A percentile compares a stretch with the other conserved stretches of the same genome.
Conservation (phyloP, 257 asterid genomes). For the Phtheirospermum japonicum region DNA sequence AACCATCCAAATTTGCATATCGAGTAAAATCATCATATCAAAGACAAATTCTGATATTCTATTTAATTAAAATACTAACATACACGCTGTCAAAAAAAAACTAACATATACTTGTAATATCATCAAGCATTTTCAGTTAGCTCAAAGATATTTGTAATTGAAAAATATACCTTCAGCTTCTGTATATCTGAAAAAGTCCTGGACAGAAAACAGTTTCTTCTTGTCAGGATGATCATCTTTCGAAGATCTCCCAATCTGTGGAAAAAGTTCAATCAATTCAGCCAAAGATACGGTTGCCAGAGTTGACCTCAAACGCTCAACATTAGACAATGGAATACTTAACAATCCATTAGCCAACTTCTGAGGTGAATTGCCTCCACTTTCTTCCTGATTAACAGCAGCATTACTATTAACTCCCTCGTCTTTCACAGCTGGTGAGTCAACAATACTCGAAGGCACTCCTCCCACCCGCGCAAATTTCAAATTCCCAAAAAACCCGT, state of each 20-base stretch:
- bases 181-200: conserved; percentile 96
- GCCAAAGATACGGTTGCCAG: conserved; percentile 82
- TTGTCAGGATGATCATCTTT: conserved; percentile 97
- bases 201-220: conserved; percentile 89
- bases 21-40: neutral
- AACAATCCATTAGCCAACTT: conserved; percentile 72
- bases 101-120: neutral
- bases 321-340: conserved; percentile 89
- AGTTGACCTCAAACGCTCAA: conserved; percentile 83
- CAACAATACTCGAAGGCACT: conserved; percentile 78
- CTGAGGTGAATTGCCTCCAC: conserved; percentile 54
- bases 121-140: conserved; percentile 13
- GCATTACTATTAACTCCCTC: conserved; percentile 38
- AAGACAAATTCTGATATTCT: conserved; percentile 5
- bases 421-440: conserved; percentile 58
- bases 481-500: conserved; percentile 71
- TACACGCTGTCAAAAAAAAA: neutral
- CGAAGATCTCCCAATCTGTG: conserved; percentile 77
- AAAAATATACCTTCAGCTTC: conserved; percentile 86
- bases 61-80: neutral
- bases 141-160: neutral
- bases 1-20: no score
- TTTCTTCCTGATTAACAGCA: conserved; percentile 54
- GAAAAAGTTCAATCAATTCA: conserved; percentile 85
- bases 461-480: conserved; percentile 96